Percentiles rank a stretch among this genome's conserved stretches.
Conservation (phyloP, 2,329 filamentous ascomycete species). For the Fusarium metavorans region DNA sequence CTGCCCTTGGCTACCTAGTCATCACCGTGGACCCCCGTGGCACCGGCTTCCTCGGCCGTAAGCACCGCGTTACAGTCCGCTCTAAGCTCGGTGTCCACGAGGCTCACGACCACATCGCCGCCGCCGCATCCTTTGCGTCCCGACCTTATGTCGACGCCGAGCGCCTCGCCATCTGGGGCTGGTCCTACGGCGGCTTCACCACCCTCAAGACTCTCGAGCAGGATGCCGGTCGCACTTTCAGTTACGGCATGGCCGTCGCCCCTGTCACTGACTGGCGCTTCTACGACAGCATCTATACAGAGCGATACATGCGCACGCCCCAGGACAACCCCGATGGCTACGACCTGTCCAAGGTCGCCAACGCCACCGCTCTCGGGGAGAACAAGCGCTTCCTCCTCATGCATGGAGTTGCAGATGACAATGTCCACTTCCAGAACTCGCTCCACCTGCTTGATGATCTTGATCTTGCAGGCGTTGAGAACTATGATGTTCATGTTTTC, state of each 20-base stretch:
- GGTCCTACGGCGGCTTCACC: constrained; percentile 97
- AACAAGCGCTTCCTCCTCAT: constrained; percentile 93
- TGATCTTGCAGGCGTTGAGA: constrained; percentile 83
- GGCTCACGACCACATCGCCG: constrained; percentile 89
- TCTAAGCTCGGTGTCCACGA: constrained; percentile 88
- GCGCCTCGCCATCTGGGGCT: constrained; percentile 95
- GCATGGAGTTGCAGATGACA: constrained; percentile 97
- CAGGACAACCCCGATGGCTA: constrained; percentile 86
- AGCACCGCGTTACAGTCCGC: constrained; percentile 83
- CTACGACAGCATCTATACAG: constrained; percentile 94
- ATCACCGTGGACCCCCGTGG: constrained; percentile 95
- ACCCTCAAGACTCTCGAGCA: constrained; percentile 94
- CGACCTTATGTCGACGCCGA: constrained; percentile 86
- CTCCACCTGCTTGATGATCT: constrained; percentile 88
- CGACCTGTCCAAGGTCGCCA: constrained; percentile 76
- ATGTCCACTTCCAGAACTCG: constrained; percentile 97
- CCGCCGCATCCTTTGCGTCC: constrained; percentile 84
- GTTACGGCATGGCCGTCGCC: constrained; percentile 97
- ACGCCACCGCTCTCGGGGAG: constrained; percentile 77
- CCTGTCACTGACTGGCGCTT: constrained; percentile 98
- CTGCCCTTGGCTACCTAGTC: constrained; percentile 89
- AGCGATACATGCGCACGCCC: constrained; percentile 97
- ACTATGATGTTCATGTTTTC: constrained; percentile 97
- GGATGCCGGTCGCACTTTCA: constrained; percentile 90
- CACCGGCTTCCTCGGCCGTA: constrained; percentile 89